phyloP scores from a whole-genome alignment of 352 stramenopile genomes.

The Pythium oligandrum region DNA sequence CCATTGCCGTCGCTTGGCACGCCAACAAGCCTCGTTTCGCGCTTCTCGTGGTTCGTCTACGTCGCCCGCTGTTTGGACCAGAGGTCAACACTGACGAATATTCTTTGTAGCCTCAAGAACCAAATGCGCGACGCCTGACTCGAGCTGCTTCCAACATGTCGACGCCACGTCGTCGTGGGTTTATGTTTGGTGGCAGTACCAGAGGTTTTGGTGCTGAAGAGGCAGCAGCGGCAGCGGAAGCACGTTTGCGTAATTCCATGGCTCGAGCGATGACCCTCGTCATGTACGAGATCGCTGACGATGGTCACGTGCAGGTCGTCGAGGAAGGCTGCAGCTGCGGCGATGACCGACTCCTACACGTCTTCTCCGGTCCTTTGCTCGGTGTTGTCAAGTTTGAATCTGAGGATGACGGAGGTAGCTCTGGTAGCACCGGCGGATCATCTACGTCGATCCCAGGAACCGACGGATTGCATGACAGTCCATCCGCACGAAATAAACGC shows the following conservation, averaged over 20 bases:
- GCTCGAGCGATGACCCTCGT: conserved; percentile 34
- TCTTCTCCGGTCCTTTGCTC: conserved; percentile 68
- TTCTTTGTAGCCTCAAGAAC: conserved; percentile 46
- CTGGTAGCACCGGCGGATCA: conserved; percentile 6
- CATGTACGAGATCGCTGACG: conserved; percentile 29
- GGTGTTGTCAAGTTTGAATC: conserved; percentile 56
- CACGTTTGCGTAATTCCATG: conserved; percentile 28
- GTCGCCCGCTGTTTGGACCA: background rate
- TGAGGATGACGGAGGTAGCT: conserved; percentile 10
- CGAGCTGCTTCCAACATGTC: conserved; percentile 28
- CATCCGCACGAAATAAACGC: conserved; percentile 39
- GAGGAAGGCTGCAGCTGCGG: conserved; percentile 42
- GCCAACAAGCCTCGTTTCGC: conserved; percentile 40
- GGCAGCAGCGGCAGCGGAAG: conserved; percentile 15
- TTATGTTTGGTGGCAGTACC: conserved; percentile 60
- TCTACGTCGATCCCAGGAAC: conserved; percentile 20
- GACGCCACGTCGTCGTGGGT: conserved; percentile 39
- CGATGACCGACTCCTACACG: conserved; percentile 57
- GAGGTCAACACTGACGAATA: too few species aligned
- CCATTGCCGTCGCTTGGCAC: conserved; percentile 64
- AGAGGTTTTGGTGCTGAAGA: conserved; percentile 28
- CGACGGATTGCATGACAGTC: conserved; percentile 23
- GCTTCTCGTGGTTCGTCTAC: conserved; percentile 35
- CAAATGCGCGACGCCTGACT: conserved; percentile 32
- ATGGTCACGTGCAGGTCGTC: conserved; percentile 43